Base-by-base conservation (phyloP, 768 basidiomycete species). In the Fomitopsis serialis region DNA sequence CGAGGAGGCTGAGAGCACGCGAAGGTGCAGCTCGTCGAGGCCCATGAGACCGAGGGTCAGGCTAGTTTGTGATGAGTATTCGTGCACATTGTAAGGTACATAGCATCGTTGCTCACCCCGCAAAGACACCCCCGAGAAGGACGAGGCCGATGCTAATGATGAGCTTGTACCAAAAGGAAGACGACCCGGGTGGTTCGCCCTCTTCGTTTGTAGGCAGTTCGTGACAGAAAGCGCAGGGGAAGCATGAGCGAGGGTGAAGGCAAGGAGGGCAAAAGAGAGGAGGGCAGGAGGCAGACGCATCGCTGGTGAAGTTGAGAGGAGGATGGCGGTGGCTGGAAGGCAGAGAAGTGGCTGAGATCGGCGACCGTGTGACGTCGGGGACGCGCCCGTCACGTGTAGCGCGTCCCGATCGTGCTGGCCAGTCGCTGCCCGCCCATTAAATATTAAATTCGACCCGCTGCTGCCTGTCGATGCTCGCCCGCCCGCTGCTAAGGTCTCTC, bases 91-190 rank as follows among this genome's bases (percentile, higher is more conserved):
- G 35, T 37, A 10, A 49, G 21, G 2, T 13, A 49, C 13, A n/a
- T 29, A 11, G 4, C 11, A 25, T n/a, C n/a, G n/a, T n/a, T n/a
- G 12, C 48, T 25, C 8, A 89, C 94, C 95, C 95, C 12, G 95
- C 91, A 66, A 98, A 97, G 4, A 94, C 85, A 49, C 95, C 95
- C 2, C 95, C 95, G 0, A 81, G 72, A 1, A 98, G 70, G 7
- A 98, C 93, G 24, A 98, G 76, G 2, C 70, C 65, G 3, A 71
- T 73, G 49, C 87, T 88, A 48, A 92, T 69, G 19, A 77, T 56
- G 27, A 97, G 69, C 64, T 93, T 90, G 54, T 71, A 81, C 75
- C 79, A 89, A 67, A 93, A 97, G 51, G 81, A 80, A 2, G 84
- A 74, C 0, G 85, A 82, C 22, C 78, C 81, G 6, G 66, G 66